Percentiles rank a stretch among this genome's conserved stretches.
Conservation (phyloP, 2,329 filamentous ascomycete species). For the Dryadomyces quercus-mongolicae region DNA sequence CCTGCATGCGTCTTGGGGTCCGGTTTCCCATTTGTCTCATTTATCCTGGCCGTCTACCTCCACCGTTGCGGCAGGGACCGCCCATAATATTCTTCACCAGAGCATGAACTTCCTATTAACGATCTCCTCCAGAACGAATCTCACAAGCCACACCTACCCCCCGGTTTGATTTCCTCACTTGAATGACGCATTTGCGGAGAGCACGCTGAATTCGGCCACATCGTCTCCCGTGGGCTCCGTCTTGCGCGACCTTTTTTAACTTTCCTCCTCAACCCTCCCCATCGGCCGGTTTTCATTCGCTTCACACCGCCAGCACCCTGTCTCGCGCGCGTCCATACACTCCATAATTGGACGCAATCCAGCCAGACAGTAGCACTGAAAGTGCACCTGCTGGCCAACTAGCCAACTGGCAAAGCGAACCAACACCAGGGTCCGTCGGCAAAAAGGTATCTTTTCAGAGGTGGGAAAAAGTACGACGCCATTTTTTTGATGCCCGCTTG, state of each 20-base stretch:
- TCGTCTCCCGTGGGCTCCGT: neutral
- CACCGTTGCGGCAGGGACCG: neutral
- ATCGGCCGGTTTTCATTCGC: neutral
- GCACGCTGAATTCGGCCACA: neutral
- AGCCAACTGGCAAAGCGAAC: no score
- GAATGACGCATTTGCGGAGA: neutral
- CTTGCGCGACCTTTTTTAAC: neutral
- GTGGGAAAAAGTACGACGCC: neutral
- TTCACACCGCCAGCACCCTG: neutral
- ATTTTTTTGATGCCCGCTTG: neutral
- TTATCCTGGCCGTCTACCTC: neutral
- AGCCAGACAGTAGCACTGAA: neutral
- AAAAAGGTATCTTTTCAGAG: neutral
- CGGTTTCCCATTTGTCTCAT: constrained; percentile 1
- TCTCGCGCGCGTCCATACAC: neutral
- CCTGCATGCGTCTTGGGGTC: neutral
- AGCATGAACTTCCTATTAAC: neutral
- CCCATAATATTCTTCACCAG: neutral
- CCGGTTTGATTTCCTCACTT: neutral
- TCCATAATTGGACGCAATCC: neutral
- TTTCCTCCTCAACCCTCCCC: neutral
- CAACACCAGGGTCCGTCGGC: neutral
- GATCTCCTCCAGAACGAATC: neutral
- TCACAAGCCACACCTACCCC: neutral
- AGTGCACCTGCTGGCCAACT: neutral